Conservation (phyloP, 179 eudicot genomes). For the Corrigiola litoralis region DNA sequence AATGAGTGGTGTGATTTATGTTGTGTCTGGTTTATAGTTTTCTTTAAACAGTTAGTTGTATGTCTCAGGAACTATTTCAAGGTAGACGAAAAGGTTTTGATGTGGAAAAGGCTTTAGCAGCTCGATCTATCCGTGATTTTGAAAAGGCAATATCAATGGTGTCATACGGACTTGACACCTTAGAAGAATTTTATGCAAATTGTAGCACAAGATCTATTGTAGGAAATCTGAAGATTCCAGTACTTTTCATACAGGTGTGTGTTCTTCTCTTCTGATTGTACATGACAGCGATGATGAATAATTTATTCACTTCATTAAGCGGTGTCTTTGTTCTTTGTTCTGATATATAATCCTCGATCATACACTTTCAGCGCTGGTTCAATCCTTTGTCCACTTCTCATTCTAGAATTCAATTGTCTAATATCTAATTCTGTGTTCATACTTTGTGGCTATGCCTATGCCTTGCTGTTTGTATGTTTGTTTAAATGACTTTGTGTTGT, state of each 20-base stretch:
- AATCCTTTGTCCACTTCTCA: too few relatives aligned
- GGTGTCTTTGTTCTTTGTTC: too few relatives aligned
- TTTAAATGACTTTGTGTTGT: too few relatives aligned
- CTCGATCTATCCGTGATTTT: slow-evolving; percentile 75
- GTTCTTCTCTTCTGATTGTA: neutral
- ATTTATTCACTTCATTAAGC: too few relatives aligned
- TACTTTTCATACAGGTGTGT: slow-evolving; percentile 85
- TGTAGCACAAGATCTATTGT: slow-evolving; percentile 66
- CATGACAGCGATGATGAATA: too few relatives aligned
- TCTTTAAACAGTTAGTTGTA: neutral
- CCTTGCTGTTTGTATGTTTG: too few relatives aligned
- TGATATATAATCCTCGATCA: neutral
- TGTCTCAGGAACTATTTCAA: slow-evolving; percentile 72
- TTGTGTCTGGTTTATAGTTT: too few relatives aligned
- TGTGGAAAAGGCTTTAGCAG: slow-evolving; percentile 65
- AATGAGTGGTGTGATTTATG: neutral
- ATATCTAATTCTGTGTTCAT: too few relatives aligned
- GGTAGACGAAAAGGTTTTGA: slow-evolving; percentile 77
- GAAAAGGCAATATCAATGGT: slow-evolving; percentile 81
- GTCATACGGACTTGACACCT: slow-evolving; percentile 63
- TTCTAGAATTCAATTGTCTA: too few relatives aligned
- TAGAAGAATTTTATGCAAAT: slow-evolving; percentile 74
- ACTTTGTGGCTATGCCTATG: too few relatives aligned
- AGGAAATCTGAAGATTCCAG: slow-evolving; percentile 74
- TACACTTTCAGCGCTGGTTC: too few relatives aligned